phyloP scores from a whole-genome alignment of 768 basidiomycete species.

The Leucogyrophana mollusca region DNA sequence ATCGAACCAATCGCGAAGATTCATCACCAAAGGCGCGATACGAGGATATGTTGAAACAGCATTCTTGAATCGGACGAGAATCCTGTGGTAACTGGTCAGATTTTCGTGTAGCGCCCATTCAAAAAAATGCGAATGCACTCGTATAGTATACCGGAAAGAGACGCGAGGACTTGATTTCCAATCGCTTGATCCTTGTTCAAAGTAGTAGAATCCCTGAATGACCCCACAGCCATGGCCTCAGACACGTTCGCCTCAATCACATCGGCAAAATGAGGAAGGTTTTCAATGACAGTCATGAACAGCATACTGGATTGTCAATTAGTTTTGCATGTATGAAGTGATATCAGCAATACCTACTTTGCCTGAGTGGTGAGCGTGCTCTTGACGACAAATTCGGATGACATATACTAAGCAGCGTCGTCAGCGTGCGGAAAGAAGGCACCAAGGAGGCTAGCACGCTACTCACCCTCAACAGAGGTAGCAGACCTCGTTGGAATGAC shows the following conservation, averaged over 20 bases:
- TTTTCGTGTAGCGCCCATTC: too few species aligned
- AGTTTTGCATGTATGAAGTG: conserved; percentile 7
- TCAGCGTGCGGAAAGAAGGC: not conserved
- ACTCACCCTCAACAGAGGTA: conserved; percentile 52
- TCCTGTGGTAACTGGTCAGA: too few species aligned
- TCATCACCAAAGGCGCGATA: conserved; percentile 38
- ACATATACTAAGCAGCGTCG: conserved; percentile 45
- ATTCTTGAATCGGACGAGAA: conserved; percentile 58
- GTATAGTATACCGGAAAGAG: conserved; percentile 45
- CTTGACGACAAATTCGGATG: conserved; percentile 58
- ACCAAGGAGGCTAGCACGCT: not conserved
- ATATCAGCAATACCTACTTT: conserved; percentile 38
- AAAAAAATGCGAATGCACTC: conserved; percentile 42
- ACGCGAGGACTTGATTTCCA: conserved; percentile 43
- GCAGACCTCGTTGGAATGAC: conserved; percentile 59
- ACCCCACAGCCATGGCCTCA: conserved; percentile 28
- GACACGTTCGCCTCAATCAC: conserved; percentile 42
- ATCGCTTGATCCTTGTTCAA: conserved; percentile 18
- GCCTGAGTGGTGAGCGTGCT: conserved; percentile 49
- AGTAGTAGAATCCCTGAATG: conserved; percentile 26
- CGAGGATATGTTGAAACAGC: conserved; percentile 45
- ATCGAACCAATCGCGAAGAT: conserved; percentile 44
- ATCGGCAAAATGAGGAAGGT: conserved; percentile 40
- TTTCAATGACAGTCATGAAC: conserved; percentile 43
- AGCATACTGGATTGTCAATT: conserved; percentile 34